Base-by-base conservation (phyloP, 192 early-diverging fungal genomes). In the Linnemannia schmuckeri region DNA sequence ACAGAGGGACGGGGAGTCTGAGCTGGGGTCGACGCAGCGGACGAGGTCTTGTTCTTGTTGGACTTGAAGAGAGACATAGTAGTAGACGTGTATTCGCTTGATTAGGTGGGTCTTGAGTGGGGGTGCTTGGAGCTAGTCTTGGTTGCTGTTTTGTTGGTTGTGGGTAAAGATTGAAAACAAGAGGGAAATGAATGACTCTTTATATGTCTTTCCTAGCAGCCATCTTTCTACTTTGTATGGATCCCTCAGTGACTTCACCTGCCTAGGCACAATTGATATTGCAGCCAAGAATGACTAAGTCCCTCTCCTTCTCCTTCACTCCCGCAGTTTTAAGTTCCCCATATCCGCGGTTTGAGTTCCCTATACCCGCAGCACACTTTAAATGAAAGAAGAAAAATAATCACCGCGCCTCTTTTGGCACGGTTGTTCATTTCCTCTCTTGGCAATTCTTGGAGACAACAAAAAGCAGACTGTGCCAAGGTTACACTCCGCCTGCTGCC, bases 381-480 rank as follows among this genome's bases (percentile, higher is more conserved):
- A 63, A 63, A 13, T 63, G 61, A 22, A 57, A 44, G 44, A 44
- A 44, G 7, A 44, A 49, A 3, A 42, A 42, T 42, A 13, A 13
- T 49, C 47, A 17, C 47, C 47, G 47, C 3, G 6, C 27, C 27
- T n/a, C 27, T 63, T 63, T 30, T 63, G 61, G n/a, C 61, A 63
- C 61, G 8, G 61, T 63, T 63, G 61, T 63, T 30, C 61, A 30
- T 63, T 63, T 63, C 61, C 61, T 63, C 61, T 63, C 61, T 63
- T 63, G 61, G 61, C 61, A 63, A 8, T 10, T 0, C n/a, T 13
- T 63, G 61, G 12, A 63, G 61, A 13, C n/a, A 44, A 44, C 12
- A 22, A 30, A 27, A 12, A 7, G 13, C 10, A 6, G 33, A 33
- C n/a, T 1, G 12, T 63, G 61, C 61, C 61, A 63, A 63, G 61